Evolutionary conservation across 2,329 filamentous ascomycete genomes (phyloP).

Genomic region (Colletotrichum trifolii): DNA sequence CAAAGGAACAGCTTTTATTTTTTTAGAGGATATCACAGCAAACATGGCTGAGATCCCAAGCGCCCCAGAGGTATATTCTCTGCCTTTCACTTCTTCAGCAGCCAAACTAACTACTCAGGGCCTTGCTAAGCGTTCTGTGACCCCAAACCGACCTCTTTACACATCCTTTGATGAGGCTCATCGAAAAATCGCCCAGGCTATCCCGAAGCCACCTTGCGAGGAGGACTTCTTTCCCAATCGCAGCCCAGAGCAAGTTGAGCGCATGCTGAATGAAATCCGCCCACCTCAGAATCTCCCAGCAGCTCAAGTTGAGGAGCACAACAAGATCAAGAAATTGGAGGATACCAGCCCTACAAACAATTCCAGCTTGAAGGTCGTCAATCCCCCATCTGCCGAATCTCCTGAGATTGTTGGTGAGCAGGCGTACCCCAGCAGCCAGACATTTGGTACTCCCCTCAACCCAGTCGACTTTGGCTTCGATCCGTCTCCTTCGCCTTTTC

Average conservation of each 20-base stretch:
- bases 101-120: conserved; percentile 10
- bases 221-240: not conserved
- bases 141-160: conserved; percentile 32
- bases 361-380: not conserved
- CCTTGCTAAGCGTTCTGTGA: conserved; percentile 29
- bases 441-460: too few relatives aligned
- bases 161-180: conserved; percentile 34
- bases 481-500: too few relatives aligned
- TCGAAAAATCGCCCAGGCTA: conserved; percentile 26
- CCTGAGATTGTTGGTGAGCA: too few relatives aligned
- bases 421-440: too few relatives aligned
- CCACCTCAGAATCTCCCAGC: too few relatives aligned
- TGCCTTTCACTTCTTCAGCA: not conserved
- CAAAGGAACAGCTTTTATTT: too few relatives aligned
- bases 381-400: too few relatives aligned
- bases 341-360: not conserved
- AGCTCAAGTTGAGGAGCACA: too few relatives aligned
- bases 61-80: conserved; percentile 5
- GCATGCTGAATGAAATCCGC: conserved; percentile 1
- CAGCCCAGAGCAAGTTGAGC: conserved; percentile 27
- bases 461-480: too few relatives aligned
- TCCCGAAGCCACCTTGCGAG: conserved; percentile 14
- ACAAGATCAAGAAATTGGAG: too few relatives aligned
- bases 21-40: too few relatives aligned
- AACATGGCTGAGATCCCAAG: conserved; percentile 8